These are phyloP conservation scores for Boletus reticulatus DNA, from an alignment of 768 basidiomycete species.

Conservation along the genomic window DNA sequence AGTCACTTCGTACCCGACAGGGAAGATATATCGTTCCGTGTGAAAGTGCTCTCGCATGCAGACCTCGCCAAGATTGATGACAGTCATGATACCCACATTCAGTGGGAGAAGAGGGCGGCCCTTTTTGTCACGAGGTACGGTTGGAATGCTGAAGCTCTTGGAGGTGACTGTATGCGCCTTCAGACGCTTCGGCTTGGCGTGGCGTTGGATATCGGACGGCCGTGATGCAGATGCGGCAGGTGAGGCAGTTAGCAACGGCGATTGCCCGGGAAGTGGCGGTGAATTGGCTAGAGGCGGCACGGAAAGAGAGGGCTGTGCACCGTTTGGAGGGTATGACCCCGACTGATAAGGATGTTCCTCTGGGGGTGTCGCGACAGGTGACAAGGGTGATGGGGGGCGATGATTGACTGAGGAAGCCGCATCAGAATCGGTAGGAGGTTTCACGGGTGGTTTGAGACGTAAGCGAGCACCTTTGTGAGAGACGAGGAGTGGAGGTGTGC, in stretches of 20 bases:
- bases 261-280: constrained; percentile 22
- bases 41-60: constrained; percentile 85
- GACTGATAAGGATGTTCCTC: constrained; percentile 32
- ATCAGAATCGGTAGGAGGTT: constrained; percentile 25
- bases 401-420: constrained; percentile 15
- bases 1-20: constrained; percentile 81
- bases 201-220: constrained; percentile 33
- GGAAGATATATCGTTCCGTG: constrained; percentile 87
- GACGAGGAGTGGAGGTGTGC: constrained; percentile 36
- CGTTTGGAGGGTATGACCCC: constrained; percentile 24
- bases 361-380: constrained; percentile 34
- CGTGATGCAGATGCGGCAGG: constrained; percentile 22
- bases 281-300: constrained; percentile 16
- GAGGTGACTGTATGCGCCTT: constrained; percentile 81
- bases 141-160: constrained; percentile 74
- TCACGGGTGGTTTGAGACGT: constrained; percentile 47
- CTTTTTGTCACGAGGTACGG: constrained; percentile 71
- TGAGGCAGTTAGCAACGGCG: constrained; percentile 16
- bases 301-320: constrained; percentile 17
- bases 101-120: constrained; percentile 73
- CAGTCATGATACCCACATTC: constrained; percentile 86
- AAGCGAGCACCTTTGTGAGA: constrained; percentile 48
- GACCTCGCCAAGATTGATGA: constrained; percentile 69
- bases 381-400: constrained; percentile 30
- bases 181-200: constrained; percentile 70